Evolutionary conservation across 495 filamentous ascomycete species (phyloP), one percentile per base, ranked within the genome.

Genomic region (Penicillium maclennaniae): DNA sequence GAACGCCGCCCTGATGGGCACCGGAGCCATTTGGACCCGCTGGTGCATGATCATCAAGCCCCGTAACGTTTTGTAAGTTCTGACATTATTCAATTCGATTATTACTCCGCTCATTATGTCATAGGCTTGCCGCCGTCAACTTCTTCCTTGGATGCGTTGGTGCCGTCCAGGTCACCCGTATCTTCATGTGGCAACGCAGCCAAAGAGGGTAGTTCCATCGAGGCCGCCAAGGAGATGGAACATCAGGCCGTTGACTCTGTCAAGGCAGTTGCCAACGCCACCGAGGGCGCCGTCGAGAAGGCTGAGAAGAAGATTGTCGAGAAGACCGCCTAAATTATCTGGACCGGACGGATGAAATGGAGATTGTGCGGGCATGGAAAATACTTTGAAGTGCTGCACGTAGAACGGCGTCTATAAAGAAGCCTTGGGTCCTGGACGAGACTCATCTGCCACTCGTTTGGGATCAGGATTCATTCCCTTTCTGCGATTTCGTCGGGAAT

Each of bases 21-120:
- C 93, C n/a, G 93, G 93, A 47, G 69, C 83, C 39, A 98, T 98
- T 78, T 98, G 93, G 93, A 98, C 93, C 25, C 83, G 93, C 31
- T 98, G 93, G 93, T 98, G 93, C 78, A 79, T 96, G 69, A 87
- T 98, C 66, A 98, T 98, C 74, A 91, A 85, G 69, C 93, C 93
- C 53, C 82, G 82, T 67, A 98, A 98, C 77, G 75, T 87, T 55
- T 84, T 95, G 89, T 92, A 74, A 34, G 86, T 58, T 34, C 45
- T 21, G 14, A 44, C 16, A 19, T 12, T 19, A 28, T 25, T 20
- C 7, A n/a, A 9, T 43, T 4, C 21, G 16, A 6, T 4, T 17
- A 17, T n/a, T 28, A 1, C 36, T 42, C 26, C 10, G 28, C 36
- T 27, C 43, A 21, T 42, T 14, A 37, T 14, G 12, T 41, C 15